These are phyloP conservation scores for Vitis rotundifolia DNA, from an alignment of 164 flowering plant species.

Conservation along the genomic window DNA sequence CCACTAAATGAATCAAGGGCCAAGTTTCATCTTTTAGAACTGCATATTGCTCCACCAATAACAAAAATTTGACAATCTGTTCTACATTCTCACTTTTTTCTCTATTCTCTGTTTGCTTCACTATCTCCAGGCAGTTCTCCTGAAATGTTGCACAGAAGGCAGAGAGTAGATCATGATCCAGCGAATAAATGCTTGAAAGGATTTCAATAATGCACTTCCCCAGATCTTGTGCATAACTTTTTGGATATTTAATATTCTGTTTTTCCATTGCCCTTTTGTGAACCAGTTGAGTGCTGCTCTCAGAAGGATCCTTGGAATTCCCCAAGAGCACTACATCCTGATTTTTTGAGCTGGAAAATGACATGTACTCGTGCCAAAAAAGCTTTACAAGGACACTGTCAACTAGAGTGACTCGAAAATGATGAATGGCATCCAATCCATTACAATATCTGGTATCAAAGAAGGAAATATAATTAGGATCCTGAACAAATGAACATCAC, in stretches of 20 bases:
- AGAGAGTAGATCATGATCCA: constrained; percentile 46
- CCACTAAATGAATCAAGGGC: constrained; percentile 69
- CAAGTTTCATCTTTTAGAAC: constrained; percentile 66
- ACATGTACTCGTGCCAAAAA: constrained; percentile 71
- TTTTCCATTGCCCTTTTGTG: constrained; percentile 24
- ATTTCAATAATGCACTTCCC: constrained; percentile 72
- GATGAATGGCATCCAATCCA: constrained; percentile 38
- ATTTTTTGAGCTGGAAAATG: constrained; percentile 22
- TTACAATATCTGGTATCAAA: constrained; percentile 53
- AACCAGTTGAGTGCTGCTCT: constrained; percentile 15
- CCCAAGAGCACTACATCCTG: constrained; percentile 26
- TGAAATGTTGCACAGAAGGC: constrained; percentile 56
- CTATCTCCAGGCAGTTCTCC: constrained; percentile 44
- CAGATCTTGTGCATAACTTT: constrained; percentile 47
- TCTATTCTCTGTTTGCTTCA: constrained; percentile 39
- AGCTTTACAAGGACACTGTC: constrained; percentile 60
- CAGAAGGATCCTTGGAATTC: constrained; percentile 16
- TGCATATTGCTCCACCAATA: constrained; percentile 52
- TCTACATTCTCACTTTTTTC: constrained; percentile 32
- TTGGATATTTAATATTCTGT: constrained; percentile 32
- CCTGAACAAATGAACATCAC: not conserved
- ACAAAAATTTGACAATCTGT: constrained; percentile 46
- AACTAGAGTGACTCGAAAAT: constrained; percentile 49
- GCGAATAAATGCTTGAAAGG: constrained; percentile 45
- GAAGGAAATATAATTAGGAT: not conserved